Percentiles rank a stretch among this genome's conserved stretches.
These are phyloP conservation scores for Theobroma cacao DNA, from an alignment of 345 rosid genomes.

Conservation along the genomic window DNA sequence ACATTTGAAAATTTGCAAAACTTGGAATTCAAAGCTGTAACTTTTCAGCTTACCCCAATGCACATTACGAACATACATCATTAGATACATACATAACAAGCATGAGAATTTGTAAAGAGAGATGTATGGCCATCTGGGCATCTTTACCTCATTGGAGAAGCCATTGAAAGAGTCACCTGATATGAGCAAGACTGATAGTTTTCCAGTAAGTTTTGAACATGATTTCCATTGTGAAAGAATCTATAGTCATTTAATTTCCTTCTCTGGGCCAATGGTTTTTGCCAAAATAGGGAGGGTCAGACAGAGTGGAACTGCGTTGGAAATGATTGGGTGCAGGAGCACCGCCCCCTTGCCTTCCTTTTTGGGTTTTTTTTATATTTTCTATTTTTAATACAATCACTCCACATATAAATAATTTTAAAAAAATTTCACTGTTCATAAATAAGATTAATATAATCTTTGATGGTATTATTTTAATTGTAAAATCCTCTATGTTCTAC, in stretches of 20 bases:
- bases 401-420: neutral
- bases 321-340: neutral
- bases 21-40: slow-evolving; percentile 1
- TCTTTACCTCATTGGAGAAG: slow-evolving; percentile 16
- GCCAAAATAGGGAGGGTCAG: neutral
- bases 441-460: neutral
- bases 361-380: too few species aligned
- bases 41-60: neutral
- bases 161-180: slow-evolving; percentile 6
- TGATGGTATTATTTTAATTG: too few species aligned
- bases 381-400: neutral
- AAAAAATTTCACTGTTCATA: neutral
- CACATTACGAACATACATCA: neutral
- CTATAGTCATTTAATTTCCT: neutral
- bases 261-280: neutral
- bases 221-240: neutral
- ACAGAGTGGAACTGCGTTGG: neutral
- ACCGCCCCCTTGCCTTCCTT: neutral
- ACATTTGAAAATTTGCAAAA: neutral
- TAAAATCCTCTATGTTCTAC: too few species aligned
- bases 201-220: neutral
- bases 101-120: neutral
- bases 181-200: neutral
- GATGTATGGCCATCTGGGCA: neutral
- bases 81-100: neutral